A percentile compares a stretch with the other conserved stretches of the same genome.
Evolutionary conservation across 345 rosid genomes (phyloP).

Genomic region (Dipteronia sinensis): DNA sequence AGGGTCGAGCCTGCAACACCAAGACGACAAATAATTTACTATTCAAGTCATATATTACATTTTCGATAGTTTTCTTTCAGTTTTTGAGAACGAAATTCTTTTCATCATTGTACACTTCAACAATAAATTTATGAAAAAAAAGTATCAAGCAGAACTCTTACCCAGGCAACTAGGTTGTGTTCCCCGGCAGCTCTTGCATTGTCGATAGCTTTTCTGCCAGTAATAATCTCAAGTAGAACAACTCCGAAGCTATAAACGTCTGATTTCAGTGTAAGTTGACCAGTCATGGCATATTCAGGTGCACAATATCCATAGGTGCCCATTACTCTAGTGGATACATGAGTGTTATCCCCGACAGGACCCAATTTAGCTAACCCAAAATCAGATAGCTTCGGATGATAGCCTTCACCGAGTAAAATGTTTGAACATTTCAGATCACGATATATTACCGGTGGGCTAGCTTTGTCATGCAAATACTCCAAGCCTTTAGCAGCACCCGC

Average conservation of each 20-base stretch:
- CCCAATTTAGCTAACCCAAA: constrained; percentile 80
- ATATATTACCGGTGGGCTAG: constrained; percentile 72
- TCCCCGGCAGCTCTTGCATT: constrained; percentile 53
- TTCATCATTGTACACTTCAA: not conserved
- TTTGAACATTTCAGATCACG: constrained; percentile 76
- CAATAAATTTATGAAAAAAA: not conserved
- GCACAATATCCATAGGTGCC: constrained; percentile 79
- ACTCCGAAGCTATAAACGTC: constrained; percentile 67
- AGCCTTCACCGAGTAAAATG: constrained; percentile 63
- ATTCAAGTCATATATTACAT: not conserved
- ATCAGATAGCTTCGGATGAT: constrained; percentile 71
- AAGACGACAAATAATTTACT: not conserved
- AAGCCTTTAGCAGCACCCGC: constrained; percentile 79
- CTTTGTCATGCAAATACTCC: constrained; percentile 71
- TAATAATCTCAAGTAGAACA: constrained; percentile 69
- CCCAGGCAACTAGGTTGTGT: constrained; percentile 77
- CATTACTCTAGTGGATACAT: constrained; percentile 77
- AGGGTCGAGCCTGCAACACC: constrained; percentile 63
- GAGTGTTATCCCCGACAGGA: constrained; percentile 76
- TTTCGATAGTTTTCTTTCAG: not conserved
- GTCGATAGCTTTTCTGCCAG: constrained; percentile 73
- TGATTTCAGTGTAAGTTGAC: constrained; percentile 72
- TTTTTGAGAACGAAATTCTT: too few species aligned
- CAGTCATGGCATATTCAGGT: constrained; percentile 84
- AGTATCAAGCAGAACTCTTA: constrained; percentile 28